Evolutionary conservation across 768 basidiomycete species (phyloP), one percentile per base, ranked within the genome.

Genomic region (Mycena floridula): DNA sequence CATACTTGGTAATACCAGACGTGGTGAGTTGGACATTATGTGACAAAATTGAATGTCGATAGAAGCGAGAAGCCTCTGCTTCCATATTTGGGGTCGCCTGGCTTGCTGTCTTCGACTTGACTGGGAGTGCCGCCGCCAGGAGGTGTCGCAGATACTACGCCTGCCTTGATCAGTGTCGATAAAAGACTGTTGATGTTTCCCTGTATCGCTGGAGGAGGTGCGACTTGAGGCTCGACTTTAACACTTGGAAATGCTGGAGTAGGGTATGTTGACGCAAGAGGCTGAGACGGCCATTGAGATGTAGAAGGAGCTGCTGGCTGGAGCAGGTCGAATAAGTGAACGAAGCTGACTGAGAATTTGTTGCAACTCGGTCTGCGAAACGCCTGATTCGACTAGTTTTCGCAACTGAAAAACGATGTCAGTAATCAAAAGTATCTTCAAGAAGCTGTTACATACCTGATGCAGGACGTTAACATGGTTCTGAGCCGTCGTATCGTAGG

Each of bases 381-480:
- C 87, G 6, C 86, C 86, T 9, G 79, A 75, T 54, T 89, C 85
- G 3, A 92, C 82, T 24, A 91, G 65, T 48, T 73, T 77, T 38
- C 81, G 82, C 46, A 84, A 66, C 89, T 88, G 40, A 9, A 24
- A 37, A 35, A 40, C 28, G 24, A 45, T 25, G 48, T n/a, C 22
- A 38, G 52, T 27, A 49, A 45, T 28, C 39, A 47, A 20, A 49
- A 43, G 48, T 35, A 18, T 25, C 40, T 44, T 20, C 32, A 11
- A 45, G 16, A 5, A 23, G 47, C 21, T 36, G 7, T 8, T 21
- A 22, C 83, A 37, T 57, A 91, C 92, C 73, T 94, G 89, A 46
- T 83, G 78, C 24, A 98, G 67, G 24, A 93, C 79, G 42, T 70
- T 73, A 7, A 96, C 73, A 49, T 97, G 91, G 44, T 74, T 80